A percentile compares a stretch with the other conserved stretches of the same genome.
Conservation (phyloP, 1,284 basidiomycete genomes). For the Ganoderma multipileum region DNA sequence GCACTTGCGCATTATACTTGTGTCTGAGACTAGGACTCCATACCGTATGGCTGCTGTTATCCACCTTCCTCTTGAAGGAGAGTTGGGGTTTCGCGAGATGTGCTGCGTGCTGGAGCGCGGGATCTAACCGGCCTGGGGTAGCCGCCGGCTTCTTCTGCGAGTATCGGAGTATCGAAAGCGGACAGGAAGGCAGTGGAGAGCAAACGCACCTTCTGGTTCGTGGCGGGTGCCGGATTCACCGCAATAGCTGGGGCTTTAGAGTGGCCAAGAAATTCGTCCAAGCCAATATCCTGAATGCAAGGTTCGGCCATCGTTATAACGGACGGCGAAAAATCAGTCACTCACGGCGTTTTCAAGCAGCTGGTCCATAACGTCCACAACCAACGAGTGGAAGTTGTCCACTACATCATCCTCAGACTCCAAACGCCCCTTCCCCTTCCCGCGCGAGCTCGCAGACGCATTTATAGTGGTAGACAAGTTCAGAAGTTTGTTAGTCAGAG, state of each 20-base stretch:
- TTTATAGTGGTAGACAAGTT: slow-evolving; percentile 54
- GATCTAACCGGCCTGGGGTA: slow-evolving; percentile 54
- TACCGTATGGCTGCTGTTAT: slow-evolving; percentile 60
- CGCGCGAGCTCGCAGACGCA: slow-evolving; percentile 42
- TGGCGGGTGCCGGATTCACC: slow-evolving; percentile 49
- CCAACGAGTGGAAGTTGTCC: slow-evolving; percentile 79
- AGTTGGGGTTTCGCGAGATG: slow-evolving; percentile 83
- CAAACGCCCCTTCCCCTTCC: slow-evolving; percentile 58
- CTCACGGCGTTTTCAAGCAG: slow-evolving; percentile 85
- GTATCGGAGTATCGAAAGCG: neutral
- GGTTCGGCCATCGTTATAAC: neutral
- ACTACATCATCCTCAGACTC: slow-evolving; percentile 80
- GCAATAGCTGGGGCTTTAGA: slow-evolving; percentile 70
- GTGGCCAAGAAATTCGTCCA: slow-evolving; percentile 82
- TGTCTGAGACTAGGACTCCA: slow-evolving; percentile 71
- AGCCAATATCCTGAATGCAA: slow-evolving; percentile 68
- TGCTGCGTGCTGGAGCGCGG: slow-evolving; percentile 71
- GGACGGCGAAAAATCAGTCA: slow-evolving; percentile 22
- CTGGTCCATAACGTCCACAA: slow-evolving; percentile 86
- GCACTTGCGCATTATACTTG: slow-evolving; percentile 84
- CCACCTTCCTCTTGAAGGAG: slow-evolving; percentile 62
- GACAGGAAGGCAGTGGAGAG: too few species aligned
- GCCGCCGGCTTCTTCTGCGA: slow-evolving; percentile 39
- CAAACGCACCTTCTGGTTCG: slow-evolving; percentile 39
- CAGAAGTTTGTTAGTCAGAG: slow-evolving; percentile 71